These are phyloP conservation scores for Tubosaeta sp. DNA, from an alignment of 768 basidiomycete species.

Conservation along the genomic window DNA sequence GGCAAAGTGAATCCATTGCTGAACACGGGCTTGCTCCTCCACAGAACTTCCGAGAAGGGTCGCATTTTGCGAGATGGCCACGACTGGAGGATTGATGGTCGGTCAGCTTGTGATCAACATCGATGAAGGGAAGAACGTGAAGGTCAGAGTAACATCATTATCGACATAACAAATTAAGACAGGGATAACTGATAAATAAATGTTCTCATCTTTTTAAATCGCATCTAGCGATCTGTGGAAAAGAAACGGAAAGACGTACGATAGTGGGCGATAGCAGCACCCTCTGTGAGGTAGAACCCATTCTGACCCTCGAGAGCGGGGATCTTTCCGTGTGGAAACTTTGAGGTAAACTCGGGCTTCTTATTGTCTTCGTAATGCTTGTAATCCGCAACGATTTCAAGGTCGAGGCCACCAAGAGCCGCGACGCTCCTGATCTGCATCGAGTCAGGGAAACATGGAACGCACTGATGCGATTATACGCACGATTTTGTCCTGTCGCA, in stretches of 20 bases:
- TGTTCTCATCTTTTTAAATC: background rate
- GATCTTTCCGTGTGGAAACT: constrained; percentile 81
- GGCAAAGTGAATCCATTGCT: constrained; percentile 80
- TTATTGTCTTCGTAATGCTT: constrained; percentile 63
- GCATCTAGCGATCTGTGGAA: constrained; percentile 8
- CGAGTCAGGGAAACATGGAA: constrained; percentile 1
- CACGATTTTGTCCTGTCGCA: constrained; percentile 48
- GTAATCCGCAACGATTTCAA: constrained; percentile 52
- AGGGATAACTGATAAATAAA: background rate
- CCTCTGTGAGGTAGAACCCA: constrained; percentile 78
- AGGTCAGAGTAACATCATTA: constrained; percentile 20
- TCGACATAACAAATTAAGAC: constrained; percentile 58
- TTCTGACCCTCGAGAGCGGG: constrained; percentile 75
- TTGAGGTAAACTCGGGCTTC: constrained; percentile 62
- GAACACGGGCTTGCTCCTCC: constrained; percentile 70
- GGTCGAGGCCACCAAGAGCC: constrained; percentile 53
- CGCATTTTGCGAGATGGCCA: constrained; percentile 69
- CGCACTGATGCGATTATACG: constrained; percentile 4
- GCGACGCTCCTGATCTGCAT: constrained; percentile 51
- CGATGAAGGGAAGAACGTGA: background rate
- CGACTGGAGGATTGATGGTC: constrained; percentile 47
- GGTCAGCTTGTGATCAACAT: constrained; percentile 15
- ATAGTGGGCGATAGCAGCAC: constrained; percentile 78
- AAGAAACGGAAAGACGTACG: constrained; percentile 52
- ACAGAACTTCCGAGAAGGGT: constrained; percentile 64